phyloP scores from a whole-genome alignment of 164 flowering plant genomes.

The Warburgia ugandensis region DNA sequence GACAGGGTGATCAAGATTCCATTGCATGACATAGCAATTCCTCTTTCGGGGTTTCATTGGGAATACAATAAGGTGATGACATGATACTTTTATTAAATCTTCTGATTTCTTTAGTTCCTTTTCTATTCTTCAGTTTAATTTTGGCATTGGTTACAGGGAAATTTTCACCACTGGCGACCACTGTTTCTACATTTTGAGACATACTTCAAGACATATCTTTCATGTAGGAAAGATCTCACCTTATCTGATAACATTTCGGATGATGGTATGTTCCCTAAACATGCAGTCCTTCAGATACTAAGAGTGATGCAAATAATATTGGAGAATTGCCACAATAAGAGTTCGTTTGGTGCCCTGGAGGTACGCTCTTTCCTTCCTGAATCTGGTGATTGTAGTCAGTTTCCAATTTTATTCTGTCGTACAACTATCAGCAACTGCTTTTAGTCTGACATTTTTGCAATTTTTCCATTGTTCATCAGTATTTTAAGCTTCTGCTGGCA shows the following conservation, averaged over 20 bases:
- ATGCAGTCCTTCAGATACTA: constrained; percentile 74
- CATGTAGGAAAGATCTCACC: constrained; percentile 74
- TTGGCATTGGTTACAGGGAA: constrained; percentile 75
- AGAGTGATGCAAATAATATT: constrained; percentile 85
- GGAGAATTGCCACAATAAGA: constrained; percentile 92
- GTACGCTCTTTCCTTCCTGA: no score
- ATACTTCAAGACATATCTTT: constrained; percentile 79
- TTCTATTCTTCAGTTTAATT: constrained; percentile 4
- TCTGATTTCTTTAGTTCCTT: not conserved
- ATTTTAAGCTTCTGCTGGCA: constrained; percentile 86
- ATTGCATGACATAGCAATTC: constrained; percentile 81
- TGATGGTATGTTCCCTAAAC: constrained; percentile 78
- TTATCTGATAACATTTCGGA: constrained; percentile 61
- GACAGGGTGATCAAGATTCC: constrained; percentile 93
- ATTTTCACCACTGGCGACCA: constrained; percentile 98
- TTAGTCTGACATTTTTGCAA: not conserved
- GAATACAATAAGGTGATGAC: constrained; percentile 77
- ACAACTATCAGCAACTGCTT: not conserved
- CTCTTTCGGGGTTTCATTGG: constrained; percentile 94
- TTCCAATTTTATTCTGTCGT: not conserved
- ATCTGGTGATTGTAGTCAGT: no score
- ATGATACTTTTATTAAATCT: constrained; percentile 2
- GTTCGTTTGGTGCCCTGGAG: constrained; percentile 85
- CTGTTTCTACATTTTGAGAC: constrained; percentile 91
- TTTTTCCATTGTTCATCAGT: constrained; percentile 36